These are phyloP conservation scores for Solanum megistacrolobum DNA, from an alignment of 257 asterid genomes.

Conservation along the genomic window DNA sequence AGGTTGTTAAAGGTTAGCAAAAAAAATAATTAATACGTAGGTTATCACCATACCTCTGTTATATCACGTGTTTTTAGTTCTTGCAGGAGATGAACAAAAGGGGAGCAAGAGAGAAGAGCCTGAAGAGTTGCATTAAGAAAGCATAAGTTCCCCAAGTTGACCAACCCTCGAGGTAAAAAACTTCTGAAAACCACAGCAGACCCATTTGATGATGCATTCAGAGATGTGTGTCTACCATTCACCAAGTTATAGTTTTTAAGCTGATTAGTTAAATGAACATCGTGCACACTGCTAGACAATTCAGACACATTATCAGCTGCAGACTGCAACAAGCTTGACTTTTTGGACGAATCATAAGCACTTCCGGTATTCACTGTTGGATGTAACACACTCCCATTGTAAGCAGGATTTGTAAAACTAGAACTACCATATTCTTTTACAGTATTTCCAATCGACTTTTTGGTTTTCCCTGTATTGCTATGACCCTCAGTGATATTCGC, in stretches of 20 bases:
- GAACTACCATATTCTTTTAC: constrained; percentile 24
- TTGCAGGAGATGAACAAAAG: constrained; percentile 51
- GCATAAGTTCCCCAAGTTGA: constrained; percentile 75
- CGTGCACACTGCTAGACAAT: constrained; percentile 14
- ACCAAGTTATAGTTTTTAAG: constrained; percentile 17
- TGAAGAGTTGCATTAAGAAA: constrained; percentile 75
- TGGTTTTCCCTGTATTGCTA: constrained; percentile 4
- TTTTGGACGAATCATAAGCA: constrained; percentile 3
- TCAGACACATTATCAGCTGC: constrained; percentile 9
- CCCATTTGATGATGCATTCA: constrained; percentile 25
- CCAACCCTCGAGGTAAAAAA: constrained; percentile 70
- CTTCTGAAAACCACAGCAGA: constrained; percentile 14
- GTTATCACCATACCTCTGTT: constrained; percentile 40
- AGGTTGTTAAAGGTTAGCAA: background rate
- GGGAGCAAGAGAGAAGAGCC: constrained; percentile 70
- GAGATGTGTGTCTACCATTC: constrained; percentile 10
- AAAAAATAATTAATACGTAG: background rate
- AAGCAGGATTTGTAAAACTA: constrained; percentile 3
- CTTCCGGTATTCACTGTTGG: constrained; percentile 1
- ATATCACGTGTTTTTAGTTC: constrained; percentile 46
- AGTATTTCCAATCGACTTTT: constrained; percentile 7
- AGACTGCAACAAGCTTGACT: constrained; percentile 14
- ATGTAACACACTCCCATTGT: constrained; percentile 6
- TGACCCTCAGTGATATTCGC: constrained; percentile 1
- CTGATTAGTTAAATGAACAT: constrained; percentile 13